Evolutionary conservation across 208 protist species (phyloP), one percentile per base, ranked within the genome.

Genomic region (Acanthamoeba healyi): DNA sequence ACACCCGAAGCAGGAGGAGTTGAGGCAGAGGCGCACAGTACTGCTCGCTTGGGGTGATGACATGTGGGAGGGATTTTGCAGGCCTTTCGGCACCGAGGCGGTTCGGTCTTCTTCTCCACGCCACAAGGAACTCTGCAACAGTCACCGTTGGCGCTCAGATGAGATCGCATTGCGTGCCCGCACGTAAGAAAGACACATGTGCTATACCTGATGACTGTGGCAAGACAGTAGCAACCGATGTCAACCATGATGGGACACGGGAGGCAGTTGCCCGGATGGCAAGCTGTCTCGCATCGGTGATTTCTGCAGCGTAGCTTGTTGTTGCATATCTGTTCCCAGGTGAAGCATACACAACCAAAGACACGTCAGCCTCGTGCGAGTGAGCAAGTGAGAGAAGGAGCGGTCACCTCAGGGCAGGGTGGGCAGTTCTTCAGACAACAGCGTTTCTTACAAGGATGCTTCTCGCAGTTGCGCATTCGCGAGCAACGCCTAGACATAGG

Each of bases 401-500:
- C 3, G 26, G 51, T 6, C 51, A 87, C 79, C 49, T 87, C 79
- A 38, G 40, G 38, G 19, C 79, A 87, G 3, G 79, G 79, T 7
- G 79, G 79, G 32, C 79, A 87, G 49, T 87, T 61, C n/a, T 38
- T 32, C 1, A 87, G 49, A 44, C 79, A 87, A 32, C 79, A 87
- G n/a, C 79, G 40, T 10, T 61, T 51, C 46, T 87, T 87, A 22
- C 79, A 87, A 17, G 40, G 79, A 58, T 87, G 79, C 36, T 87
- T 87, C n/a, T 36, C 79, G 46, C 79, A 87, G 49, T 87, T 87
- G 3, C 79, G 79, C 79, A 87, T 63, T n/a, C 49, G 3, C 79
- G 40, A 61, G 49, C 79, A 87, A 5, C 67, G 67, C 19, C 67
- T 77, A 17, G 10, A 14, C 51, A 17, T 72, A 6, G 54, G 54